Conservation (phyloP, 1,139 yeast species). For the Blastobotrys ciferrii region DNA sequence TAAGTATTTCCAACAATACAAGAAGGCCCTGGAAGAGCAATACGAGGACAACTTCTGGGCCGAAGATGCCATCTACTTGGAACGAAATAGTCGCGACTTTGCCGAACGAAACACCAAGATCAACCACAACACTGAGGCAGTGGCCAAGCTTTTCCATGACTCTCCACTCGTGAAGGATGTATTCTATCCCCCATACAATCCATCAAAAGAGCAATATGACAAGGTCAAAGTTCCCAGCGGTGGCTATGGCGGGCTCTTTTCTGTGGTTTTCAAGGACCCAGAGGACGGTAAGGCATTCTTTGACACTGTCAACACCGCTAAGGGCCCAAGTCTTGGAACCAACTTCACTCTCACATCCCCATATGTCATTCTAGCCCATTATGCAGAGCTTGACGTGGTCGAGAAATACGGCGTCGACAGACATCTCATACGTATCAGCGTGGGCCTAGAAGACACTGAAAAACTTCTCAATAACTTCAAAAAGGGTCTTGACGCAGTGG, state of each 20-base stretch:
- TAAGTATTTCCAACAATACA: conserved; percentile 51
- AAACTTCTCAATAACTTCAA: conserved; percentile 42
- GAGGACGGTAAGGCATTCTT: conserved; percentile 70
- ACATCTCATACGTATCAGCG: conserved; percentile 75
- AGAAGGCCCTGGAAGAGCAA: conserved; percentile 48
- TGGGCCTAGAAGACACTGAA: conserved; percentile 58
- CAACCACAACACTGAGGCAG: conserved; percentile 64
- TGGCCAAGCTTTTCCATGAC: conserved; percentile 40
- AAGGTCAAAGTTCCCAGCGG: conserved; percentile 64
- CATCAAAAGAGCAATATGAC: conserved; percentile 66
- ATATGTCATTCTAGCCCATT: conserved; percentile 87
- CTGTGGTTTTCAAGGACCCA: conserved; percentile 68
- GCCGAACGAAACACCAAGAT: conserved; percentile 61
- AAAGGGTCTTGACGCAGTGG: conserved; percentile 32
- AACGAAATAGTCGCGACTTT: conserved; percentile 90
- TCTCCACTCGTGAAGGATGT: conserved; percentile 52
- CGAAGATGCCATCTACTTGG: conserved; percentile 89
- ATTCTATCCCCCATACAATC: conserved; percentile 64
- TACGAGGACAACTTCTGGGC: conserved; percentile 85
- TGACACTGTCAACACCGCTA: conserved; percentile 70
- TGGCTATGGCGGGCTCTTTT: conserved; percentile 91
- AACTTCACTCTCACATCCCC: conserved; percentile 92
- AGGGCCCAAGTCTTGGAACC: conserved; percentile 94
- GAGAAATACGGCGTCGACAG: conserved; percentile 83
- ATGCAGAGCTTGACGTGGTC: conserved; percentile 76